phyloP scores from a whole-genome alignment of 116 monocot genomes.

The Thalassia testudinum region DNA sequence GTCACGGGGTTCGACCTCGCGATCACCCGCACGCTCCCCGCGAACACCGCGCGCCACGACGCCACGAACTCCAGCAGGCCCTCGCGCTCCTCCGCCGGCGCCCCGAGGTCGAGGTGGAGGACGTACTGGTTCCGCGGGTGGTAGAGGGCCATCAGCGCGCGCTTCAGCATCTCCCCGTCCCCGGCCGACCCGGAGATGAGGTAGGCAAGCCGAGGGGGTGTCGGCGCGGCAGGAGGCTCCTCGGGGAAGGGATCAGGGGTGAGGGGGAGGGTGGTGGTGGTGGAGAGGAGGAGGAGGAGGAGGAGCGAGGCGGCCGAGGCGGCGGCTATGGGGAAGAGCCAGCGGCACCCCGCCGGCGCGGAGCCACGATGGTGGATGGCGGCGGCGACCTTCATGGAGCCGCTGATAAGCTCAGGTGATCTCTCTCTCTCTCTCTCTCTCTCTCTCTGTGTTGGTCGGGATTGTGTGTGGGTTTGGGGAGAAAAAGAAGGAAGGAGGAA shows the following conservation, averaged over 20 bases:
- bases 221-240: background rate
- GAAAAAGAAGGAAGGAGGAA: background rate
- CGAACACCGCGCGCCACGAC: conserved; percentile 1
- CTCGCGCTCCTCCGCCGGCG: conserved; percentile 30
- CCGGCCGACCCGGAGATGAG: conserved; percentile 58
- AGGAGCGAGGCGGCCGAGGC: conserved; percentile 16
- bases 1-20: conserved; percentile 54
- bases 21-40: conserved; percentile 37
- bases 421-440: background rate
- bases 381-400: background rate
- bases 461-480: background rate
- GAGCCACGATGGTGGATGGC: background rate
- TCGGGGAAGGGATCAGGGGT: background rate
- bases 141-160: conserved; percentile 45
- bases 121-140: conserved; percentile 49
- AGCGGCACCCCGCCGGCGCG: background rate
- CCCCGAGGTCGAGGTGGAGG: conserved; percentile 55
- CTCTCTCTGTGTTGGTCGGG: background rate
- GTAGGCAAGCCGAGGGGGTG: conserved; percentile 34
- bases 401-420: background rate
- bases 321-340: conserved; percentile 30
- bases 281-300: conserved; percentile 16
- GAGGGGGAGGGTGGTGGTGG: conserved; percentile 1
- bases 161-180: conserved; percentile 24
- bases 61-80: conserved; percentile 18